These are phyloP conservation scores for Ricinus communis DNA, from an alignment of 345 rosid species.

Conservation along the genomic window DNA sequence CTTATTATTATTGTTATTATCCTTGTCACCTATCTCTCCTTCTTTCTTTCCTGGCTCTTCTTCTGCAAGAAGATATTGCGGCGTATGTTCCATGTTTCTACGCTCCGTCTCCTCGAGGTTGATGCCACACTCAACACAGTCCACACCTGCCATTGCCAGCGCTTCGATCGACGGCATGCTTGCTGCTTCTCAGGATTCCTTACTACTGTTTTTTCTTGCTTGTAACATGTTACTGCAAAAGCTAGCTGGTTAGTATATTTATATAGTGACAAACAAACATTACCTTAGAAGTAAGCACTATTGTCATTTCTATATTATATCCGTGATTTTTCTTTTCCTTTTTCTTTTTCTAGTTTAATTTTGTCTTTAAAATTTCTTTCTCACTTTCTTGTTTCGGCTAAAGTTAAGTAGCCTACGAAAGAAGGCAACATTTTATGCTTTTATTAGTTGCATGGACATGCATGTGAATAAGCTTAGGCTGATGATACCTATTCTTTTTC, in stretches of 20 bases:
- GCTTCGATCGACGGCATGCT: slow-evolving; percentile 26
- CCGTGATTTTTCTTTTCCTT: background rate
- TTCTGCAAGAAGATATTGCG: slow-evolving; percentile 16
- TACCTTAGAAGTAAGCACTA: background rate
- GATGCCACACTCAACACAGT: slow-evolving; percentile 11
- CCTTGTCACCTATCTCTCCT: background rate
- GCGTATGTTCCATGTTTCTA: slow-evolving; percentile 8
- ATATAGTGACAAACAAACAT: background rate
- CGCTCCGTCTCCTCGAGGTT: slow-evolving; percentile 16
- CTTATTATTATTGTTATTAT: too few relatives aligned
- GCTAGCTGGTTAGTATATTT: background rate
- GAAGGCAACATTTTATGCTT: too few relatives aligned
- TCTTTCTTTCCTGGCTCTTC: background rate
- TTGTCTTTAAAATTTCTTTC: too few relatives aligned
- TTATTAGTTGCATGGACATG: too few relatives aligned
- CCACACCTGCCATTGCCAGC: slow-evolving; percentile 30
- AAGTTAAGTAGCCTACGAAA: too few relatives aligned
- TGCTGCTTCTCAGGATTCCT: too few relatives aligned
- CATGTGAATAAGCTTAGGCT: too few relatives aligned
- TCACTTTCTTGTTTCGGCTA: too few relatives aligned
- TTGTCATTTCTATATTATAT: background rate
- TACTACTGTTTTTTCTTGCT: background rate
- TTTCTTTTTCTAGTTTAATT: background rate
- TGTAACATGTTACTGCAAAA: background rate
- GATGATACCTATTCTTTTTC: too few relatives aligned